Evolutionary conservation across 106 monocot species (phyloP), one percentile per base, ranked within the genome.

Genomic region (Hemerocallis citrina): DNA sequence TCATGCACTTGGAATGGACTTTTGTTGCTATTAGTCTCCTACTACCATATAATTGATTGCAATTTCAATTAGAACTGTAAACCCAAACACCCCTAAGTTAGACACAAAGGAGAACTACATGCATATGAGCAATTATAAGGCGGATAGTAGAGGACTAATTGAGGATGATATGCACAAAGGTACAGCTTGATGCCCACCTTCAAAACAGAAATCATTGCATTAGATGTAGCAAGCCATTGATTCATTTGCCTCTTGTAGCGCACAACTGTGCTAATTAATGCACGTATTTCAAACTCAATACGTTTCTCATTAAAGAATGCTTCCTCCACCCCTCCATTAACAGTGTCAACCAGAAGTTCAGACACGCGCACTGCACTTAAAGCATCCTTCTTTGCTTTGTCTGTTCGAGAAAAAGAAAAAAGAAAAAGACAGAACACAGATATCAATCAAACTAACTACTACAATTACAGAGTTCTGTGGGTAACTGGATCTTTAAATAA

Each of bases 311-410:
- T 91, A 57, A 79, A 7, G 42, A 91, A 91, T 21, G 68, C 55
- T 71, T 88, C 81, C 65, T 91, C 74, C 5, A 91, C 91, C 40
- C 79, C 87, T 25, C 81, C 78, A 72, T 96, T 81, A 20, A 90
- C 78, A 43, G 78, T 45, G 34, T 81, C 73, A 24, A 98, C 87
- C 15, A 98, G 79, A 61, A 98, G 77, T 35, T 85, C 79, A 13
- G 96, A 84, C 54, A 98, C 78, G 42, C 40, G 74, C 14, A 23
- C 36, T 44, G 81, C 84, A 65, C 32, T 79, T 41, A 91, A 48
- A 61, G 88, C 91, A 68, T 79, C 70, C 59, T 71, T 88, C 77
- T 88, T 96, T 11, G 84, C 84, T 61, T 72, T 81, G 50, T 96
- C 90, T 96, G 81, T 15, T n/a, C n/a, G n/a, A n/a, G n/a, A n/a